Evolutionary conservation across 2,329 filamentous ascomycete genomes (phyloP).

Genomic region (Colletotrichum abscissum): DNA sequence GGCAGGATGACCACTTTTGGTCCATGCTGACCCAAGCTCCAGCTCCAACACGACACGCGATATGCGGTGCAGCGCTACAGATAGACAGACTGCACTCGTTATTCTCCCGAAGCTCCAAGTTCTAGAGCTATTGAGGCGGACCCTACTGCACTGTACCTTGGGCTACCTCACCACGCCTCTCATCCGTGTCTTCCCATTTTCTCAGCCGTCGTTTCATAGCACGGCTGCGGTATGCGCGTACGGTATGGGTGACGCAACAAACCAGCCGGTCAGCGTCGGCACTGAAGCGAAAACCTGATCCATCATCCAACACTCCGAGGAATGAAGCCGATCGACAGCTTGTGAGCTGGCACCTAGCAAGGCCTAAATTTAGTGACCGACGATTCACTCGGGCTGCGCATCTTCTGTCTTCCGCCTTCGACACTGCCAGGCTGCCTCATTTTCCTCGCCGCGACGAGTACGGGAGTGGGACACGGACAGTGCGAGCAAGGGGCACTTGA

Average conservation of each 20-base stretch:
- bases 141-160: constrained; percentile 1
- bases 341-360: constrained; percentile 33
- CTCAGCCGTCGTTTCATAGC: constrained; percentile 19
- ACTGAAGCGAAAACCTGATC: constrained; percentile 31
- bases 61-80: neutral
- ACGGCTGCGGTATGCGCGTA: constrained; percentile 13
- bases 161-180: constrained; percentile 10
- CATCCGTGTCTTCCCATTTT: neutral
- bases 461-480: constrained; percentile 33
- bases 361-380: constrained; percentile 32
- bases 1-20: constrained; percentile 1
- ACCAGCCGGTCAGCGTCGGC: constrained; percentile 32
- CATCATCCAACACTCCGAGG: constrained; percentile 15
- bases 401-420: constrained; percentile 7
- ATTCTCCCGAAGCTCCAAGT: neutral
- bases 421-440: constrained; percentile 9
- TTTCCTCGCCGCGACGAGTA: constrained; percentile 15
- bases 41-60: constrained; percentile 13
- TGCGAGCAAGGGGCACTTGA: constrained; percentile 28
- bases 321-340: constrained; percentile 34
- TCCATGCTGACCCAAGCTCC: constrained; percentile 25
- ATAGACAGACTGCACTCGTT: too few species aligned
- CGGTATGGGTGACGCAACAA: constrained; percentile 31
- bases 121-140: constrained; percentile 9
- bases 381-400: constrained; percentile 10